Evolutionary conservation across 164 flowering plant genomes (phyloP).

Genomic region (Vitis cinerea): DNA sequence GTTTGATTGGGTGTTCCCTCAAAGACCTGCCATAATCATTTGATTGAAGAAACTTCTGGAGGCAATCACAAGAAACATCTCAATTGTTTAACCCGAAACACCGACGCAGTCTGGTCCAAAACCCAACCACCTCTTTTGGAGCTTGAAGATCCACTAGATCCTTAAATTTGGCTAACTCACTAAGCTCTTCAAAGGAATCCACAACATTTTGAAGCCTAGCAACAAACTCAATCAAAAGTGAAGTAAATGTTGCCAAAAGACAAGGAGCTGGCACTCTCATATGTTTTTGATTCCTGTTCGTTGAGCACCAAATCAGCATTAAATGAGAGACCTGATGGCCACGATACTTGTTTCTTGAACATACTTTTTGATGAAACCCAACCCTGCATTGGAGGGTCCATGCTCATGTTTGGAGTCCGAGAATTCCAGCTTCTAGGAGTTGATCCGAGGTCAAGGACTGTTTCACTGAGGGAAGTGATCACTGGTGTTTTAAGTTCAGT

Average conservation of each 20-base stretch:
- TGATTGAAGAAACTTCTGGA: too few species aligned
- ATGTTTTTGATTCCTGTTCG: slow-evolving; percentile 57
- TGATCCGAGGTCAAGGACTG: slow-evolving; percentile 32
- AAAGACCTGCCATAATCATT: too few species aligned
- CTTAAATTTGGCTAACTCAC: slow-evolving; percentile 68
- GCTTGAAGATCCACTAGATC: slow-evolving; percentile 41
- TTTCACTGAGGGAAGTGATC: slow-evolving; percentile 52
- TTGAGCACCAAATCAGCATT: slow-evolving; percentile 17
- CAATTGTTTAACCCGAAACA: slow-evolving; percentile 6
- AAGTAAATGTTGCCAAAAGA: slow-evolving; percentile 82
- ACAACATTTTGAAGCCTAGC: slow-evolving; percentile 93
- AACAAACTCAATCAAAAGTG: slow-evolving; percentile 86
- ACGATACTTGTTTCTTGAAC: slow-evolving; percentile 38
- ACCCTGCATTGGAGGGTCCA: slow-evolving; percentile 24
- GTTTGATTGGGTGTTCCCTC: too few species aligned
- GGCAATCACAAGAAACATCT: not conserved
- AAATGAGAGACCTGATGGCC: slow-evolving; percentile 57
- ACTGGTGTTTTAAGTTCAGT: slow-evolving; percentile 26
- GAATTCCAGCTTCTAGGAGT: slow-evolving; percentile 24
- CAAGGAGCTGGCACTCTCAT: slow-evolving; percentile 84
- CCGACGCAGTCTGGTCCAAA: slow-evolving; percentile 40
- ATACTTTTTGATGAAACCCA: slow-evolving; percentile 35
- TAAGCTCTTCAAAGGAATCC: slow-evolving; percentile 67
- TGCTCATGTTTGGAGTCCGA: slow-evolving; percentile 17
- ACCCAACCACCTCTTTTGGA: slow-evolving; percentile 23